These are phyloP conservation scores for Isatis tinctoria DNA, from an alignment of 345 rosid genomes.

Conservation along the genomic window DNA sequence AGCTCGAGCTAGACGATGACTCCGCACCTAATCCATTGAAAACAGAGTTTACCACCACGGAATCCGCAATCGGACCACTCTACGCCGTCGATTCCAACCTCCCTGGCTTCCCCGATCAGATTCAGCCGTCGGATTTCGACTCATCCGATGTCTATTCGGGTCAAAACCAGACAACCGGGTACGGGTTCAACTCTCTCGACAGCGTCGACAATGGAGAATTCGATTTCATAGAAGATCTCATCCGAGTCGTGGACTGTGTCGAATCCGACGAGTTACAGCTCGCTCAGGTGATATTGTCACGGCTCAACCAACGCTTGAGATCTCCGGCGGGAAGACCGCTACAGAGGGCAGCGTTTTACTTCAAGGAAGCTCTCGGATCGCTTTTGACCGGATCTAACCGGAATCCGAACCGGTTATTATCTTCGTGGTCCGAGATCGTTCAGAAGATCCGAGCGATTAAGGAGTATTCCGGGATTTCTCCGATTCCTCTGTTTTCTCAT, in stretches of 20 bases:
- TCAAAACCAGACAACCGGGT: conserved; percentile 25
- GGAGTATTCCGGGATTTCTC: conserved; percentile 71
- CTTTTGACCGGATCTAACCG: conserved; percentile 51
- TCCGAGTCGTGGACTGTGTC: conserved; percentile 74
- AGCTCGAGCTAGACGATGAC: conserved; percentile 60
- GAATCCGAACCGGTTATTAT: conserved; percentile 32
- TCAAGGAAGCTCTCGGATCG: conserved; percentile 77
- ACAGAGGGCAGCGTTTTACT: conserved; percentile 81
- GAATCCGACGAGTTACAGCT: conserved; percentile 76
- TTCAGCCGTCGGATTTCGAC: conserved; percentile 43
- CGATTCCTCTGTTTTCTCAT: conserved; percentile 86
- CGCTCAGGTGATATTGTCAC: conserved; percentile 71
- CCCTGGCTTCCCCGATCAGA: conserved; percentile 34
- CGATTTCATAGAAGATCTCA: conserved; percentile 69
- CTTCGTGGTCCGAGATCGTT: conserved; percentile 69
- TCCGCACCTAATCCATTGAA: conserved; percentile 36
- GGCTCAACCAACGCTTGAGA: conserved; percentile 61
- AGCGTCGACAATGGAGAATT: conserved; percentile 32
- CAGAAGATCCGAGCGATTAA: conserved; percentile 68
- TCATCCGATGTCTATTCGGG: conserved; percentile 41
- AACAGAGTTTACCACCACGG: not conserved
- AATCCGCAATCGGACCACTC: conserved; percentile 13
- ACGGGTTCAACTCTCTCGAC: conserved; percentile 27
- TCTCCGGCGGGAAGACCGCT: conserved; percentile 71
- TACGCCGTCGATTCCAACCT: conserved; percentile 31